Base-by-base conservation (phyloP, 2,329 filamentous ascomycete species). In the Diaporthe eres region DNA sequence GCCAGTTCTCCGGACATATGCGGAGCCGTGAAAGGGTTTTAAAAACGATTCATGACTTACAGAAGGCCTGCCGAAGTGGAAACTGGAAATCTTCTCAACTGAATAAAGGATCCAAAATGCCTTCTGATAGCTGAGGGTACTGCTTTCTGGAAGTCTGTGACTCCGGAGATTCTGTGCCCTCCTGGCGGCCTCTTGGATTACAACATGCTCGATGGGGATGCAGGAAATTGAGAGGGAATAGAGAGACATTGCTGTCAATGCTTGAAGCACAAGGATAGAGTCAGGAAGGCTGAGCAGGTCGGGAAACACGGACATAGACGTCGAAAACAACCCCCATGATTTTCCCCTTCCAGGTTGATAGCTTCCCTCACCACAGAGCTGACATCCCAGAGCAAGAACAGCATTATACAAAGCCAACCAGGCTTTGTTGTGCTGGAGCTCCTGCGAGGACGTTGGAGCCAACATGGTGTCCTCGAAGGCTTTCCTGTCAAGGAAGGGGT, bases 321-420 rank as follows among this genome's bases (percentile, higher is more conserved):
- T 79, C 28, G 84, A 81, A 61, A 86, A 86, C 5, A 86, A 78
- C 12, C 81, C 81, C 86, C 86, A 87, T 0, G 84, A 80, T 49
- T 80, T 81, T 7, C 85, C 84, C 34, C 81, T 83, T 3, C 83
- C 83, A 0, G 84, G 83, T 68, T 85, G 82, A 63, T 85, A 87
- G 12, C 81, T 82, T 0, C 82, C 84, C 8, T 82, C 81, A 34
- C 80, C 80, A 19, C 80, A 78, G 39, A 84, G 82, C 71, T 83
- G 83, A 37, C 81, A 84, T 8, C 85, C 85, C 2, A 86, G 75
- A 4, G 85, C 85, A 5, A 87, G 78, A 6, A 83, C 79, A 3
- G 81, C 65, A 72, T 86, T 79, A 77, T 87, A 87, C 4, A 87
- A 76, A 10, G 84, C 83, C 0, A 81, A 83, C 79, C 83, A 85